Base-by-base conservation (phyloP, 176 grass and related monocot genomes). In the Oryza punctata region DNA sequence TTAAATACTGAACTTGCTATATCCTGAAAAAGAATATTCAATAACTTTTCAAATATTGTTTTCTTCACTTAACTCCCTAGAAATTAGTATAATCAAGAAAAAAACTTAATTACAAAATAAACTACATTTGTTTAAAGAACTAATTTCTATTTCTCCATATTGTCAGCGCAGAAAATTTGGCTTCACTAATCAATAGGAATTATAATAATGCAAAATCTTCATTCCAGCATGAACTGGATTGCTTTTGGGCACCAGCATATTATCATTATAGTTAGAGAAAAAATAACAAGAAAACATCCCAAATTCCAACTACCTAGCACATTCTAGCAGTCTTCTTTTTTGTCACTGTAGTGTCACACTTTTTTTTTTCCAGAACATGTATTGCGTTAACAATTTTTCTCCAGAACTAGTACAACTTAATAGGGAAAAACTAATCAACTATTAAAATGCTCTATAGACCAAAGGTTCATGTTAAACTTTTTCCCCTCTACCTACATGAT, bases 251-350 rank as follows among this genome's bases (percentile, higher is more conserved):
- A 2, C 23, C 67, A 37, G 8, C 8, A 28, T 69, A 70, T 41
- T 70, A 18, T 41, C 2, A 70, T 35, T 41, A 3, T 37, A 41
- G 19, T 23, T 19, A 41, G 10, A 70, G 35, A 41, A 41, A 67
- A 41, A 40, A 41, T 35, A 70, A 18, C 30, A 41, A 70, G 68
- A 24, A 23, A 18, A 23, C 68, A 41, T 70, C 33, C 49, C 13
- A 47, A 47, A 47, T 52, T 52, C 49, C 15, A 52, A 6, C 54
- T 41, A 10, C 21, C 35, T 41, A 41, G 19, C 68, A 70, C 3
- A 21, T 69, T 69, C 67, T 69, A 41, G 30, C 67, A 69, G 23
- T 70, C 28, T 68, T 32, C 35, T 68, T 68, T 67, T 67, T 67
- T 18, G 6, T 10, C 6, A 37, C 65, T 23, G 14, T 67, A 16